Percentiles rank a stretch among this genome's conserved stretches.
Conservation (phyloP, 2,329 filamentous ascomycete species). For the Fusarium cicatricum region DNA sequence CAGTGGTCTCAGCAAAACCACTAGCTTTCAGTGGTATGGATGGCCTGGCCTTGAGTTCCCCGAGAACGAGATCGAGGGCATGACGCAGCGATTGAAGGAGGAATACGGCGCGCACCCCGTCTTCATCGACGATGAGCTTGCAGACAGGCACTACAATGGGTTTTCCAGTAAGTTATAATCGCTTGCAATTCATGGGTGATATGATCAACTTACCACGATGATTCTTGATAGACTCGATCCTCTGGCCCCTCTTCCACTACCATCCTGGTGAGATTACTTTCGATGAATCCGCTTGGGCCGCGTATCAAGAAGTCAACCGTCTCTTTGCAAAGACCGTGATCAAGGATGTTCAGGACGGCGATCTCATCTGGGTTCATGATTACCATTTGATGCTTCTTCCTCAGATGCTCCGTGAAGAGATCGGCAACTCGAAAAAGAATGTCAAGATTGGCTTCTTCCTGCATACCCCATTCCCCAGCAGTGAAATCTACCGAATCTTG, state of each 20-base stretch:
- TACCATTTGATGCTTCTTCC: conserved; percentile 98
- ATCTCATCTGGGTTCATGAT: conserved; percentile 98
- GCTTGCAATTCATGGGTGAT: not conserved
- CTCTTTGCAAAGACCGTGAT: conserved; percentile 90
- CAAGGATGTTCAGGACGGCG: conserved; percentile 88
- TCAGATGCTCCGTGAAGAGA: conserved; percentile 91
- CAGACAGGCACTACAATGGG: conserved; percentile 96
- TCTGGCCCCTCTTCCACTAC: conserved; percentile 99
- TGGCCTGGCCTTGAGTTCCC: conserved; percentile 96
- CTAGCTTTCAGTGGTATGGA: conserved; percentile 97
- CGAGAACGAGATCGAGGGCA: conserved; percentile 76
- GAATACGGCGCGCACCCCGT: conserved; percentile 91
- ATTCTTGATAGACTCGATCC: conserved; percentile 77
- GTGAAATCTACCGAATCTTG: conserved; percentile 94
- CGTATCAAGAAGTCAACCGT: conserved; percentile 91
- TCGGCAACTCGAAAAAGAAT: conserved; percentile 82
- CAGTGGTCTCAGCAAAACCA: conserved; percentile 89
- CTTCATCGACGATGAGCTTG: conserved; percentile 91
- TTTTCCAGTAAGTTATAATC: conserved; percentile 80
- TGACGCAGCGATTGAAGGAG: conserved; percentile 81
- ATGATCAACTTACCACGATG: conserved; percentile 7
- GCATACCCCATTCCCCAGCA: conserved; percentile 96
- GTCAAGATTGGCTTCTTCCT: conserved; percentile 99
- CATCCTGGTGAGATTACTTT: conserved; percentile 98
- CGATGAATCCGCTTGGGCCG: conserved; percentile 92